Conservation (phyloP, 2,329 filamentous ascomycete genomes). For the Phialemonium atrogriseum region DNA sequence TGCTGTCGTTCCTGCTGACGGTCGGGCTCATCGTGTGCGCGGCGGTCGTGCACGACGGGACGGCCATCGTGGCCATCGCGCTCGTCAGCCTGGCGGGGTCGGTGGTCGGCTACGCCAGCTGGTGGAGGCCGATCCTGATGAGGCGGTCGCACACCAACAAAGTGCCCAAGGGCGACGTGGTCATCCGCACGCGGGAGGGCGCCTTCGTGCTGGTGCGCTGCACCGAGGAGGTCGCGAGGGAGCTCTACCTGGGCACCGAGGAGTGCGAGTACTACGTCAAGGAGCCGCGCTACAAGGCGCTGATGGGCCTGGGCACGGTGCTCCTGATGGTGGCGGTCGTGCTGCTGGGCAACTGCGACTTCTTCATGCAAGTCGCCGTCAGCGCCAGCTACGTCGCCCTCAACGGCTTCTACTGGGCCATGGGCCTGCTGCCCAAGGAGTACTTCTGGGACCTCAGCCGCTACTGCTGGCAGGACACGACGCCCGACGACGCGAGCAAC, state of each 20-base stretch:
- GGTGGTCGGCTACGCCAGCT: constrained; percentile 47
- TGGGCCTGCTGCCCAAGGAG: constrained; percentile 38
- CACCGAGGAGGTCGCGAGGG: constrained; percentile 51
- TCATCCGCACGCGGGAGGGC: constrained; percentile 52
- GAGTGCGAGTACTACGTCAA: constrained; percentile 48
- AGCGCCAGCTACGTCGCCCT: constrained; percentile 49
- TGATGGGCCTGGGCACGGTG: constrained; percentile 51
- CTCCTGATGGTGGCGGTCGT: constrained; percentile 55
- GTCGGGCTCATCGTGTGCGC: constrained; percentile 37
- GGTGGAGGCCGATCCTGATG: constrained; percentile 48
- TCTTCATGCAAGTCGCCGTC: constrained; percentile 50
- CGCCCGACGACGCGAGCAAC: constrained; percentile 26
- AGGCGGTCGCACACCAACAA: constrained; percentile 36
- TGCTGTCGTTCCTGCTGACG: constrained; percentile 42
- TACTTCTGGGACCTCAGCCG: constrained; percentile 50
- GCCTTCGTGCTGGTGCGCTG: constrained; percentile 51
- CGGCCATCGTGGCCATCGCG: constrained; percentile 41
- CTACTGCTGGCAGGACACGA: constrained; percentile 35
- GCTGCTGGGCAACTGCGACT: constrained; percentile 53
- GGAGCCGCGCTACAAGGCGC: constrained; percentile 35
- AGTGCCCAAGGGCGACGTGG: constrained; percentile 49
- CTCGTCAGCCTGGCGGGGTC: constrained; percentile 44
- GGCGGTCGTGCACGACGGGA: constrained; percentile 35
- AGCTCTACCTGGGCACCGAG: constrained; percentile 53
- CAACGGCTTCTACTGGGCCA: constrained; percentile 51